Conservation (phyloP, 73 alveolate species). For the Paramecium primaurelia region DNA sequence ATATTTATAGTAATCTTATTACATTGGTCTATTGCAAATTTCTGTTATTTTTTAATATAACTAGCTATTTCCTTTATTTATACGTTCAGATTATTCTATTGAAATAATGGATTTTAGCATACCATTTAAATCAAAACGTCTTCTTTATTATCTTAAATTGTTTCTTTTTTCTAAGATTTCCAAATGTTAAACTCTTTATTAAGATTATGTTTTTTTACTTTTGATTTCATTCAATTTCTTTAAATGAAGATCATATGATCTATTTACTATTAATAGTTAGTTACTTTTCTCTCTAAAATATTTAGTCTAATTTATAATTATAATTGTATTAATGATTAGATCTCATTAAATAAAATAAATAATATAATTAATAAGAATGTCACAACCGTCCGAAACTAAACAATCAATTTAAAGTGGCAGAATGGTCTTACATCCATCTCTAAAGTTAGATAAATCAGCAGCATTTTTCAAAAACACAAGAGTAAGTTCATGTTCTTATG, state of each 20-base stretch:
- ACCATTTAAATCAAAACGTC: slow-evolving; percentile 34
- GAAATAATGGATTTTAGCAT: neutral
- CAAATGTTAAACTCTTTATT: neutral
- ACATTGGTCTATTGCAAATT: slow-evolving; percentile 13
- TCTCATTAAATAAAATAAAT: slow-evolving; percentile 21
- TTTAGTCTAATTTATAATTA: slow-evolving; percentile 33
- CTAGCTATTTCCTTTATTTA: neutral
- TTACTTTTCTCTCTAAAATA: slow-evolving; percentile 39
- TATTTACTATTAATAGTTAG: neutral
- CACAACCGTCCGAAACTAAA: slow-evolving; percentile 43
- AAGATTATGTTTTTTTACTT: neutral
- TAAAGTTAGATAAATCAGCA: slow-evolving; percentile 52
- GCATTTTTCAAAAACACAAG: slow-evolving; percentile 60
- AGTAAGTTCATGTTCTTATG: slow-evolving; percentile 61
- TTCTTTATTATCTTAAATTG: neutral
- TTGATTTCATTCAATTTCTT: neutral
- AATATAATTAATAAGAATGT: slow-evolving; percentile 27
- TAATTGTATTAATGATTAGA: slow-evolving; percentile 40
- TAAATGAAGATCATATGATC: slow-evolving; percentile 28
- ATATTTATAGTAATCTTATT: slow-evolving; percentile 9
- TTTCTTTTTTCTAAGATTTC: slow-evolving; percentile 29
- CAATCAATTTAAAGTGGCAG: slow-evolving; percentile 23
- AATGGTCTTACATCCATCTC: slow-evolving; percentile 19
- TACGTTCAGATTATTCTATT: neutral
- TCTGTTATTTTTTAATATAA: slow-evolving; percentile 19